Evolutionary conservation across 805 yeast genomes (phyloP), one percentile per base, ranked within the genome.

Genomic region (Tetrapisispora pingtungensis): DNA sequence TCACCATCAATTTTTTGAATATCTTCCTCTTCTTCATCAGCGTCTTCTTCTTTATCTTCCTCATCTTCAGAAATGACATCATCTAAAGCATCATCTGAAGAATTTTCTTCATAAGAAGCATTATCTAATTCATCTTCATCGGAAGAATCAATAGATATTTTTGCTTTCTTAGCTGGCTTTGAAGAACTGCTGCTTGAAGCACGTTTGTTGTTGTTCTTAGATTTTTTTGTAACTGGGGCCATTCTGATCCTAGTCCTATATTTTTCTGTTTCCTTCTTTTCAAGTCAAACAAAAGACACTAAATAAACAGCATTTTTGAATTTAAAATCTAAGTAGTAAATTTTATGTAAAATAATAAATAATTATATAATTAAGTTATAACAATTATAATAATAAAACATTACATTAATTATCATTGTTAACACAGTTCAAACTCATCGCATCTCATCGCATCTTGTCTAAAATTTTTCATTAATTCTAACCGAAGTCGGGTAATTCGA

Each of bases 1-100:
- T 64, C 66, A 10, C 56, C 58, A 26, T 58, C 65, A 7, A 56
- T 65, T 7, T 49, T 48, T 28, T 56, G 54, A 10, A 51, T 60
- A 14, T 50, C 56, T 8, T 60, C 65, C 28, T 63, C 73, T 19
- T 55, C 52, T 22, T 66, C 70, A 40, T 59, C 43, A 56, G 60
- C 48, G 27, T 54, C 62, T 15, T 54, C 53, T 12, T 43, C 54
- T 13, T 33, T 31, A 7, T 32, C 30, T 26, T 55, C 60, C 20
- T 53, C 60, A 12, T 53, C 61, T 3, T 61, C 68, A 18, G 54
- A 52, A 43, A 43, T 42, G 19, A 32, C 33, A n/a, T 42, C 44
- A 18, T 48, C 52, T 30, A 56, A 64, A 19, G 62, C 55, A 36
- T 62, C 68, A 8, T 56, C 68, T 7, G 53, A 47, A 17, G 55